Base-by-base conservation (phyloP, 2,329 filamentous ascomycete genomes). In the Microdochium nivale region DNA sequence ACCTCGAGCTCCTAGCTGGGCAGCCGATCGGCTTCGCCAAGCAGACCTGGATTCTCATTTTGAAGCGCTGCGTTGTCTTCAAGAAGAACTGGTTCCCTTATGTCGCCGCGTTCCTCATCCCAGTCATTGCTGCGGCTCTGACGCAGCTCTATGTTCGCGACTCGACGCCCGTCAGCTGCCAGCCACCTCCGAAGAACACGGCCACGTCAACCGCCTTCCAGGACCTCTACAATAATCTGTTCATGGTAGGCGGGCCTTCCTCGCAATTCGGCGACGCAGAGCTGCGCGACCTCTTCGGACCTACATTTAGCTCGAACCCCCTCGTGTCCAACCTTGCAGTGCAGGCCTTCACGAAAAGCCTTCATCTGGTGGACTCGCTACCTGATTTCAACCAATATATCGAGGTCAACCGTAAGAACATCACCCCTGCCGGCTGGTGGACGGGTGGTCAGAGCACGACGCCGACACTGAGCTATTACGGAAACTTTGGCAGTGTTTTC, bases 371-470 rank as follows among this genome's bases (percentile, higher is more conserved):
- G 9, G 72, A 88, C 53, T 83, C 78, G 0, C 73, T 89, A 7
- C 69, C 77, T 25, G 79, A 86, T 0, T 95, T 95, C 67, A 83
- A 85, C 52, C 63, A 75, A 24, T 86, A 79, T 56, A 78, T 96
- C 48, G 60, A 71, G 3, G 68, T 74, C 7, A 77, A 84, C 32
- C 89, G 84, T 63, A 76, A 72, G 49, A 85, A 84, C 50, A 77
- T 92, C 40, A 86, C 81, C 0, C 89, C 88, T 0, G 88, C 86
- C n/a, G 90, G 86, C 0, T 79, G 94, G 63, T 96, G 88, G 74
- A 71, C 95, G 2, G 85, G 83, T 21, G 80, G 86, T 51, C 71
- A 72, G 19, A 71, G 65, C 33, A 77, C 76, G 1, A 67, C 74
- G 1, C 82, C 88, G 1, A 85, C 84, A 0, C 75, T 94, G 55